phyloP scores from a whole-genome alignment of 306 rosid species.

The Quercus cerris region DNA sequence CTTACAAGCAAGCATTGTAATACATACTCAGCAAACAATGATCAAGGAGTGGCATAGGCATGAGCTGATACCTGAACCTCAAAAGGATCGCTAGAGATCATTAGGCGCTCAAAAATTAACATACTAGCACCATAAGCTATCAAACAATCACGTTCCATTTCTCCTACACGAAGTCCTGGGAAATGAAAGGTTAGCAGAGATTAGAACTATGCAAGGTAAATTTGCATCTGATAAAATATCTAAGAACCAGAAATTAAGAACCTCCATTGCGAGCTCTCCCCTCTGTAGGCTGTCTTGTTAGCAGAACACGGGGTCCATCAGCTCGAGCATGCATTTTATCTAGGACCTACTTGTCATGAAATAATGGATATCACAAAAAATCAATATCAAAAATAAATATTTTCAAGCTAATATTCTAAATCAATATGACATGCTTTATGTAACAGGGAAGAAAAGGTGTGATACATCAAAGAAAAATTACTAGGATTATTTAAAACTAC shows the following conservation, averaged over 20 bases:
- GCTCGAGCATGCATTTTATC: conserved; percentile 99
- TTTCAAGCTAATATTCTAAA: not conserved
- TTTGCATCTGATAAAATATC: not conserved
- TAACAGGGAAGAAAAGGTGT: not conserved
- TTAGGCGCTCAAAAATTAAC: conserved; percentile 82
- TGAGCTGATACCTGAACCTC: conserved; percentile 71
- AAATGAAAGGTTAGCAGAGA: conserved; percentile 15
- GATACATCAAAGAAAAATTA: not conserved
- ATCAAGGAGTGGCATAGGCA: not conserved
- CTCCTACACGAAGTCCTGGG: conserved; percentile 89
- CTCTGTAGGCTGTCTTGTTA: conserved; percentile 94
- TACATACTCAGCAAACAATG: not conserved
- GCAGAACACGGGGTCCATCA: conserved; percentile 64
- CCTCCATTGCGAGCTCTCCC: conserved; percentile 98
- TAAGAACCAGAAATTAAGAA: conserved; percentile 20
- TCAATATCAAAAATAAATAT: not conserved
- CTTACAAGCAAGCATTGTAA: not conserved
- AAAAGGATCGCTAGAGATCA: conserved; percentile 92
- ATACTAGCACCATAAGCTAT: conserved; percentile 98
- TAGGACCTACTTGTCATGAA: conserved; percentile 54
- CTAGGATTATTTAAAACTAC: not conserved
- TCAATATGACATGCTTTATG: not conserved
- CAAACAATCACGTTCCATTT: conserved; percentile 96
- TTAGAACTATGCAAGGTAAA: not conserved
- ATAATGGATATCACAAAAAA: not conserved